Evolutionary conservation across 495 filamentous ascomycete genomes (phyloP).

Genomic region (Penicillium riverlandense): DNA sequence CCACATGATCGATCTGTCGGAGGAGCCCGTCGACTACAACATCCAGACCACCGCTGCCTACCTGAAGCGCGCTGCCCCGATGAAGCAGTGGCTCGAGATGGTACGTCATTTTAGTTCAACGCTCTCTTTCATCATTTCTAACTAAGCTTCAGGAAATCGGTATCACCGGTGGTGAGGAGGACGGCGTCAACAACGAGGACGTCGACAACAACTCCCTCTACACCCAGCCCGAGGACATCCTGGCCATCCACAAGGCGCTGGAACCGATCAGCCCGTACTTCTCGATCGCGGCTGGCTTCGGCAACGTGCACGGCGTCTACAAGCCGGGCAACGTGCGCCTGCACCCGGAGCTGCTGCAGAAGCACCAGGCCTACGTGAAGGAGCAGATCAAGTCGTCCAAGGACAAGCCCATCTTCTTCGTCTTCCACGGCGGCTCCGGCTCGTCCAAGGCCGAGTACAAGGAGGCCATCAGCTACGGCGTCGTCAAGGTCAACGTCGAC

Average conservation of each 20-base stretch:
- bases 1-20: constrained; percentile 96
- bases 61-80: constrained; percentile 80
- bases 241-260: constrained; percentile 77
- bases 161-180: constrained; percentile 93
- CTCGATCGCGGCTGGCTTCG: constrained; percentile 96
- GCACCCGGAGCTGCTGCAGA: constrained; percentile 84
- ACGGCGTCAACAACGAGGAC: constrained; percentile 64
- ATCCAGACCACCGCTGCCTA: constrained; percentile 85
- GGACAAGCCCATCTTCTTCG: constrained; percentile 93
- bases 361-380: constrained; percentile 89
- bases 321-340: constrained; percentile 96
- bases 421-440: constrained; percentile 97
- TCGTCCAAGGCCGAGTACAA: constrained; percentile 81
- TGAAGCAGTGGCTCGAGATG: constrained; percentile 99
- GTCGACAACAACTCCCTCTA: constrained; percentile 95
- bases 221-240: constrained; percentile 95
- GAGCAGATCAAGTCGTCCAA: constrained; percentile 59
- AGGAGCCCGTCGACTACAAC: constrained; percentile 85
- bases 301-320: constrained; percentile 99
- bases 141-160: constrained; percentile 60
- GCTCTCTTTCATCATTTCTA: background rate
- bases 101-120: constrained; percentile 34
- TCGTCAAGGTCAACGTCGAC: constrained; percentile 94
- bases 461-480: constrained; percentile 83
- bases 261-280: constrained; percentile 83